Base-by-base conservation (phyloP, 2,329 filamentous ascomycete species). In the Penicillium sp. region DNA sequence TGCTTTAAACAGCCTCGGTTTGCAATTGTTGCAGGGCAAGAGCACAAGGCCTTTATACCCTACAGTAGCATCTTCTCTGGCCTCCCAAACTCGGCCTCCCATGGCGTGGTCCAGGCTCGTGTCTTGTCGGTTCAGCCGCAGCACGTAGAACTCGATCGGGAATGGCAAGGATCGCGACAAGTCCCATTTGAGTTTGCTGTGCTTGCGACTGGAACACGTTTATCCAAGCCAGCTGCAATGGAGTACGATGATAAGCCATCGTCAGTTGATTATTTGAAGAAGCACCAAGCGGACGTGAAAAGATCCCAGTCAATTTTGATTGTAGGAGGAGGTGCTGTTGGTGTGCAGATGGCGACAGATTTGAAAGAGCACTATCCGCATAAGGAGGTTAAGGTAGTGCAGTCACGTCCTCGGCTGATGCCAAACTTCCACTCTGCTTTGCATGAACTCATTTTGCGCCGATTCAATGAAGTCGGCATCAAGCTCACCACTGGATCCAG, bases 341-440 rank as follows among this genome's bases (percentile, higher is more conserved):
- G 79, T 0, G 74, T 81, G 2, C 76, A 81, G 59, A 73, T 80
- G 64, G 78, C 78, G 0, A 72, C 75, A 0, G 79, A 81, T 53
- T 67, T 79, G 49, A 80, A 77, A 56, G 73, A 75, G 42, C 66
- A 71, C 10, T 79, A 76, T 52, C 77, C 76, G 0, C 68, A 73
- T 4, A 81, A 81, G 53, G 64, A 70, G 3, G 71, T 81, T 4
- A 75, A 73, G 0, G 61, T 81, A 8, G 66, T 81, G 2, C 78
- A 81, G 56, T 81, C 78, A 1, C 66, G 79, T 7, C 57, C 65
- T 0, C 65, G 66, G 49, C 52, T 72, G 16, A 71, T 72, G 69
- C 67, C 69, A 3, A 65, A 59, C 18, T 72, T 70, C 49, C 69
- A 71, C 41, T 47, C 50, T 16, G 47, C 57, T 16, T 58, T 72